These are phyloP conservation scores for Chrysoporthe puriensis DNA, from an alignment of 2,329 filamentous ascomycete species.

Conservation along the genomic window DNA sequence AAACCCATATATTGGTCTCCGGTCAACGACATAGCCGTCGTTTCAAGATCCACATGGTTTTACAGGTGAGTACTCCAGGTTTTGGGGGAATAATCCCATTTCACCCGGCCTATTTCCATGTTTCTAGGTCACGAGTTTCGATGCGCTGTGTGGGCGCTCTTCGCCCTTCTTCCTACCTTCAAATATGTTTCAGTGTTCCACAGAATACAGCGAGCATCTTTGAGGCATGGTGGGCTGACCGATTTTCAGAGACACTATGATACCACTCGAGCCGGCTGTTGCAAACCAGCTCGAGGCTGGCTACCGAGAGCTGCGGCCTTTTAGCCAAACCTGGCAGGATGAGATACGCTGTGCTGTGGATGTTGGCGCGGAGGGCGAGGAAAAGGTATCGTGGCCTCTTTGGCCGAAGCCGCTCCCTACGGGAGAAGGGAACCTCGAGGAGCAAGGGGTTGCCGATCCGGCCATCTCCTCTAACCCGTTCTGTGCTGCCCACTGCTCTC, in stretches of 20 bases:
- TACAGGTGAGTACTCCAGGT: slow-evolving; percentile 61
- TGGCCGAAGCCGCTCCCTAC: slow-evolving; percentile 66
- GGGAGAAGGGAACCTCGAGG: neutral
- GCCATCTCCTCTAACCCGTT: slow-evolving; percentile 58
- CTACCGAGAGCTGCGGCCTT: slow-evolving; percentile 82
- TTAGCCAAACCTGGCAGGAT: slow-evolving; percentile 90
- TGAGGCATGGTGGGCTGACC: neutral
- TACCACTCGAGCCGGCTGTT: slow-evolving; percentile 80
- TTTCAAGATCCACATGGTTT: slow-evolving; percentile 92
- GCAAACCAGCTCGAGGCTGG: slow-evolving; percentile 94
- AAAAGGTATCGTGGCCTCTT: slow-evolving; percentile 82
- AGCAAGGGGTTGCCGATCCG: slow-evolving; percentile 40
- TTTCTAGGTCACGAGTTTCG: neutral
- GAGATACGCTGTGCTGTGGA: slow-evolving; percentile 89
- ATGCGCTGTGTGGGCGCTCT: neutral
- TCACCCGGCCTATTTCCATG: neutral
- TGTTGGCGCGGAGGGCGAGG: slow-evolving; percentile 85
- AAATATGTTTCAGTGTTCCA: neutral
- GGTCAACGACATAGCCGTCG: slow-evolving; percentile 82
- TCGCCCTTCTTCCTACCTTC: neutral
- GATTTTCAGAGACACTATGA: slow-evolving; percentile 73
- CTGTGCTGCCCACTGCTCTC: slow-evolving; percentile 63
- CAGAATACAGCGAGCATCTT: neutral
- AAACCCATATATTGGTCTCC: slow-evolving; percentile 98
- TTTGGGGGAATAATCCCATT: neutral